Evolutionary conservation across 192 early-diverging fungal genomes (phyloP), one percentile per base, ranked within the genome.

Genomic region (Lobosporangium transversale): DNA sequence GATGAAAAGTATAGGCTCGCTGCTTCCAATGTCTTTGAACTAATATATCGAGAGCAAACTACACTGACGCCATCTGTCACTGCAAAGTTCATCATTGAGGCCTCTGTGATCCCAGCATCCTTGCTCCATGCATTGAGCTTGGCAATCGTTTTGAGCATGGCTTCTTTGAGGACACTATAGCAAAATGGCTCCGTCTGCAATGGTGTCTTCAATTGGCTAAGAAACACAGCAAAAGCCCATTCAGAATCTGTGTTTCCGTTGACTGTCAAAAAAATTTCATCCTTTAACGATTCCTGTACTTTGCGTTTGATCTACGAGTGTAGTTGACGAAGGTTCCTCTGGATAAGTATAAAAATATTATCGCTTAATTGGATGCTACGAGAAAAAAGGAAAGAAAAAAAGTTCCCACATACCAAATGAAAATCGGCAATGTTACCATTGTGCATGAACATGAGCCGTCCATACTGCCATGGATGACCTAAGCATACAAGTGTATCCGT

Each of bases 191-290:
- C 79, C 9, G 83, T 56, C 12, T 74, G 48, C 7, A 68, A 81
- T 60, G 87, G 84, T 35, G 73, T 60, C 52, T 87, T 80, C 54
- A 93, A 81, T 78, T 88, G 87, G 47, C 82, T 91, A 31, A 94
- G 83, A 68, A 92, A 94, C 52, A 94, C 80, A 14, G 91, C 92
- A 81, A 94, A 94, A 0, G 91, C 88, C 81, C 89, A 89, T 75
- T 94, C 92, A 7, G 91, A 92, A 74, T 94, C 92, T 0, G 92
- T 92, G 40, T 89, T 92, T 64, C 92, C 92, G 58, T 94, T 88
- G 1, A 94, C 82, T 9, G 84, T 78, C 69, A 89, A 62, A 44
- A 87, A 94, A 33, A 94, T 80, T 15, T 91, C 87, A 37, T 94
- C 92, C 15, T 71, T 58, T 21, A 94, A 69, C 11, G 79, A 80